Evolutionary conservation across 2,329 filamentous ascomycete genomes (phyloP), one percentile per base, ranked within the genome.

Genomic region (Colletotrichum somersetense): DNA sequence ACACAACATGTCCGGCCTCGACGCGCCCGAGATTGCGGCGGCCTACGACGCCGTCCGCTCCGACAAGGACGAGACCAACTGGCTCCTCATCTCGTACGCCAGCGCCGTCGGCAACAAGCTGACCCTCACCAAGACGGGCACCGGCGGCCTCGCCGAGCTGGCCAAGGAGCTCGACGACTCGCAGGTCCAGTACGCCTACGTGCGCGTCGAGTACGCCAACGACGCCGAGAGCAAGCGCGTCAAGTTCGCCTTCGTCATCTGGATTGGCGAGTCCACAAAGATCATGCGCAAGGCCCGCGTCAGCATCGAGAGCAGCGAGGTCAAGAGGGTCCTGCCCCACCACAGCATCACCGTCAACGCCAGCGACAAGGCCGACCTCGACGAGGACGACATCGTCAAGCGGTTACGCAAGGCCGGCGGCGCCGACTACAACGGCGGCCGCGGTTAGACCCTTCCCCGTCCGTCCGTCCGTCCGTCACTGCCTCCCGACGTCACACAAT

Each of bases 261-360:
- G 91, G 91, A 91, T 92, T 79, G 91, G 91, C 79, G 85, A 87
- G 80, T 79, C 82, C 72, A 91, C 90, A 1, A 89, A 89, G 81
- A 87, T 92, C 70, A 92, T 93, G 91, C 87, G 91, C 75, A 92
- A 91, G 80, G 91, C 91, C 12, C 86, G 91, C 75, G 91, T 92
- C 74, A 89, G 87, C 78, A 89, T 92, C 79, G 90, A 92, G 85
- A 88, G 87, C 78, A 89, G 89, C 66, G 87, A 87, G 73, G 90
- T 93, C 74, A 92, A 91, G 85, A 84, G 83, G 76, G 87, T 88
- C 10, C 83, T 93, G 74, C 79, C 83, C n/a, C 90, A 92, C 78
- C 89, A 92, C 79, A 91, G 89, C 79, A 87, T 92, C 72, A 86
- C 89, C 77, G 85, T 93, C 62, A 89, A 91, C 77, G 89, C 90